phyloP scores from a whole-genome alignment of 495 filamentous ascomycete genomes.

The Paragyromitra xinjiangensis region DNA sequence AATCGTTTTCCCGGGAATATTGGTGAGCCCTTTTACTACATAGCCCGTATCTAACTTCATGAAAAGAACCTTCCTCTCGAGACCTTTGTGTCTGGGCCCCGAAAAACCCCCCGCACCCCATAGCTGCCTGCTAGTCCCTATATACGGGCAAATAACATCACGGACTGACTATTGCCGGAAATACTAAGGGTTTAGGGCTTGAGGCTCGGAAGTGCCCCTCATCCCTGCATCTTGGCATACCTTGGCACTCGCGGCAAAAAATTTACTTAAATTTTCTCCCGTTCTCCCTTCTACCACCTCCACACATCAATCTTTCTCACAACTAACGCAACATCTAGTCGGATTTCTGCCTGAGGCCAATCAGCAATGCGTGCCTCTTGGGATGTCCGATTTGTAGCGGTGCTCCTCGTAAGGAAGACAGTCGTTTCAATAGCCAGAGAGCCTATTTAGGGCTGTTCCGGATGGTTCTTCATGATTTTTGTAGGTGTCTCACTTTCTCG shows the following conservation, averaged over 20 bases:
- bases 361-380: no score
- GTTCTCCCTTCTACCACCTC: not conserved
- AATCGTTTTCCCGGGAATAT: no score
- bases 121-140: no score
- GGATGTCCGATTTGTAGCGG: not conserved
- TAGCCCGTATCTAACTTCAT: no score
- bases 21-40: no score
- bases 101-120: no score
- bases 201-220: not conserved
- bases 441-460: not conserved
- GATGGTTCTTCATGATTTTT: not conserved
- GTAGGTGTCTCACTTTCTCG: not conserved
- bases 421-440: not conserved
- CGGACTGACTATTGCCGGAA: not conserved
- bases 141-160: no score
- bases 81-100: no score
- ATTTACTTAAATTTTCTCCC: not conserved
- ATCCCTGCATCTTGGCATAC: not conserved
- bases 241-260: conserved; percentile 1
- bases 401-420: not conserved
- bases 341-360: no score
- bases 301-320: not conserved
- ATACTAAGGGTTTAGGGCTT: not conserved
- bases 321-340: not conserved
- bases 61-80: no score